These are phyloP conservation scores for Fagopyrum homotropicum DNA, from an alignment of 148 eudicot species.

Conservation along the genomic window DNA sequence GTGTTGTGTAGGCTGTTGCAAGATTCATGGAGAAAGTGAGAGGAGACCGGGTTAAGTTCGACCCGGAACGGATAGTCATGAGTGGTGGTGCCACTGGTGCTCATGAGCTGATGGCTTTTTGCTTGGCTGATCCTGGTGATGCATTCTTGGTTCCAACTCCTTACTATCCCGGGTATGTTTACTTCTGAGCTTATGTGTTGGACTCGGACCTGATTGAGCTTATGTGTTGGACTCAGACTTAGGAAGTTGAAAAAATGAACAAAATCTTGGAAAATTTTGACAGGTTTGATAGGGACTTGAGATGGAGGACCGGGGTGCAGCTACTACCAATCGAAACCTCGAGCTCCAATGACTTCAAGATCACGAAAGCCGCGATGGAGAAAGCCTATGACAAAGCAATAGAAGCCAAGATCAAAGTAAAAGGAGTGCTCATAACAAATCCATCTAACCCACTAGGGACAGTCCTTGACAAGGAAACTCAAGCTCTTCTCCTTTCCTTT, in stretches of 20 bases:
- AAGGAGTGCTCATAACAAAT: slow-evolving; percentile 42
- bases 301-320: slow-evolving; percentile 49
- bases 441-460: slow-evolving; percentile 54
- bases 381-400: slow-evolving; percentile 30
- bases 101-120: slow-evolving; percentile 41
- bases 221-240: background rate
- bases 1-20: slow-evolving; percentile 32
- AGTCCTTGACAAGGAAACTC: slow-evolving; percentile 17
- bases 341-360: slow-evolving; percentile 36
- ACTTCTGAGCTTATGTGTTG: background rate
- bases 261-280: slow-evolving; percentile 1
- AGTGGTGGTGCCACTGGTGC: slow-evolving; percentile 58
- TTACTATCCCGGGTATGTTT: slow-evolving; percentile 37
- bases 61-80: slow-evolving; percentile 38
- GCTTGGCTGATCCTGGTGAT: slow-evolving; percentile 44
- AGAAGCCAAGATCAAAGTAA: slow-evolving; percentile 28
- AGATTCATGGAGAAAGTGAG: slow-evolving; percentile 46
- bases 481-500: slow-evolving; percentile 38
- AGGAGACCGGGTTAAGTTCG: slow-evolving; percentile 35
- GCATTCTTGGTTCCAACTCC: slow-evolving; percentile 50
- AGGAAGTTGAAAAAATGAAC: background rate
- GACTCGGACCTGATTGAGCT: too few species aligned
- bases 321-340: slow-evolving; percentile 30
- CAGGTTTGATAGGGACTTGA: slow-evolving; percentile 50
- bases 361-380: slow-evolving; percentile 34